phyloP scores from a whole-genome alignment of 2,329 filamentous ascomycete species.

The Claviceps cyperi region DNA sequence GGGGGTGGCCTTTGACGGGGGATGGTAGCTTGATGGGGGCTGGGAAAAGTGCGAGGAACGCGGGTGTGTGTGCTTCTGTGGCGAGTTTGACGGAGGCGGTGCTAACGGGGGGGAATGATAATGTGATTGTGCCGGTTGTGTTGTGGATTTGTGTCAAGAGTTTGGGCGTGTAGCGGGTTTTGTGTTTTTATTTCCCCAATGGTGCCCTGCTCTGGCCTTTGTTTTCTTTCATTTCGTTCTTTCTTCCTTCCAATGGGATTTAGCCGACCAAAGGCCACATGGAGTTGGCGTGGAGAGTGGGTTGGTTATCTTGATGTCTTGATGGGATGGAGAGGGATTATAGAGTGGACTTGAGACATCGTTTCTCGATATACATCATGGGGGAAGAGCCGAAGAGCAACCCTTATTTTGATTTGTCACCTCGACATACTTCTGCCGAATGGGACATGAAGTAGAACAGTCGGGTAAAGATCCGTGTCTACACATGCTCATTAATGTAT shows the following conservation, averaged over 20 bases:
- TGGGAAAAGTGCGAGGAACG: slow-evolving; percentile 42
- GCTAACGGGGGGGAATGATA: slow-evolving; percentile 92
- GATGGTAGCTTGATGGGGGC: slow-evolving; percentile 23
- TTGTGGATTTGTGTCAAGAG: slow-evolving; percentile 87
- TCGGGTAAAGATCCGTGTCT: too few relatives aligned
- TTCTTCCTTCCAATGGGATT: neutral
- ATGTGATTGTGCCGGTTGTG: slow-evolving; percentile 88
- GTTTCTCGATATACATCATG: too few relatives aligned
- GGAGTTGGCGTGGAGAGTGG: too few relatives aligned
- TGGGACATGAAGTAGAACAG: too few relatives aligned
- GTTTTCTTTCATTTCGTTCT: neutral
- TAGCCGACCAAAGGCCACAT: too few relatives aligned
- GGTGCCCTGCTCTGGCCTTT: neutral
- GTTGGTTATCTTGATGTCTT: too few relatives aligned
- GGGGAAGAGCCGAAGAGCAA: too few relatives aligned
- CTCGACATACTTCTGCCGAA: too few relatives aligned
- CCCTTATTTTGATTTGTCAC: too few relatives aligned
- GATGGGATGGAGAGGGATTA: too few relatives aligned
- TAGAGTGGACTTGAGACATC: too few relatives aligned
- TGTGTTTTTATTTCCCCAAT: neutral
- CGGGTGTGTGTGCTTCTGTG: slow-evolving; percentile 56
- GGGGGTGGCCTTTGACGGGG: slow-evolving; percentile 50
- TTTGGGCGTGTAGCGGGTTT: slow-evolving; percentile 36
- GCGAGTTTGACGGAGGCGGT: slow-evolving; percentile 91
- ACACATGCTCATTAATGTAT: too few relatives aligned